A percentile compares a stretch with the other conserved stretches of the same genome.
phyloP scores from a whole-genome alignment of 2,329 filamentous ascomycete genomes.

The Ophiosphaerella herpotricha region DNA sequence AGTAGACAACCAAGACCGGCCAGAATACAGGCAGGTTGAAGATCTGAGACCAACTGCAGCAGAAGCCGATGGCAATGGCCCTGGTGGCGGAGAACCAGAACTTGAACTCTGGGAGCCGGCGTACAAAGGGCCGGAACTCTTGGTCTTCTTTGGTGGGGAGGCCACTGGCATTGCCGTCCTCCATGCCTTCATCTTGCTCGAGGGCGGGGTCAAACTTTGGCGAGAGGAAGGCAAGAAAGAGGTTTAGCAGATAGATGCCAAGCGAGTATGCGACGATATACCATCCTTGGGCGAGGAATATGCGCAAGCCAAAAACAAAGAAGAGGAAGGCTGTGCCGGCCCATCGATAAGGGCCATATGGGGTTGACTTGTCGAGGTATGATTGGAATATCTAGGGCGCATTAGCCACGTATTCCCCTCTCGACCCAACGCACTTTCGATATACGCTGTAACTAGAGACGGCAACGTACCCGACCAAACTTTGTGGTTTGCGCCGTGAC shows the following conservation, averaged over 20 bases:
- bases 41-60: constrained; percentile 89
- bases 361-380: constrained; percentile 90
- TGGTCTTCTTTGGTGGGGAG: constrained; percentile 96
- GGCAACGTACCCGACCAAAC: constrained; percentile 65
- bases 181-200: constrained; percentile 93
- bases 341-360: constrained; percentile 90
- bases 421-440: neutral
- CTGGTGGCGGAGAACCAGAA: constrained; percentile 98
- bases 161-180: constrained; percentile 77
- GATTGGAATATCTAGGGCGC: constrained; percentile 81
- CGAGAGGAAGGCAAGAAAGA: constrained; percentile 97
- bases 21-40: constrained; percentile 99
- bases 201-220: constrained; percentile 99
- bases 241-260: constrained; percentile 97
- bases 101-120: constrained; percentile 97
- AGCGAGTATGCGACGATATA: constrained; percentile 99
- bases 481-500: constrained; percentile 83
- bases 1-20: constrained; percentile 98
- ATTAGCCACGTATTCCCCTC: constrained; percentile 16
- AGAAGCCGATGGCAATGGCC: constrained; percentile 79
- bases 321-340: constrained; percentile 76
- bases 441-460: neutral
- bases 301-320: constrained; percentile 82
- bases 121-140: constrained; percentile 96
- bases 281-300: constrained; percentile 94